phyloP scores from a whole-genome alignment of 2,329 filamentous ascomycete genomes.

The Seiridium cupressi region DNA sequence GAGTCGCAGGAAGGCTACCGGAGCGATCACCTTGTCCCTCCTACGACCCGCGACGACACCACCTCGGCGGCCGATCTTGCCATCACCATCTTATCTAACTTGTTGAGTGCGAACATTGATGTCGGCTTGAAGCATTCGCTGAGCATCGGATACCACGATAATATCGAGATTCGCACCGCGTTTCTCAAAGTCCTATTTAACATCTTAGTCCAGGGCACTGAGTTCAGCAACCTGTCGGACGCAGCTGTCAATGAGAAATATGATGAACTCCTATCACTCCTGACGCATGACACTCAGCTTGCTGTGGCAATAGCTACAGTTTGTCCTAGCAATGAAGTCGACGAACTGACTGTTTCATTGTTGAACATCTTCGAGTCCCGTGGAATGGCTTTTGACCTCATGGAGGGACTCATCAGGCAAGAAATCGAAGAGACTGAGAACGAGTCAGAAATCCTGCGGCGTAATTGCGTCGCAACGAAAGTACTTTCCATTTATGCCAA shows the following conservation, averaged over 20 bases:
- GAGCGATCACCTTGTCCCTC: slow-evolving; percentile 37
- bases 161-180: slow-evolving; percentile 66
- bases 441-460: slow-evolving; percentile 64
- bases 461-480: slow-evolving; percentile 70
- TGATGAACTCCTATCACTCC: slow-evolving; percentile 61
- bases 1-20: slow-evolving; percentile 46
- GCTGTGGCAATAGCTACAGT: slow-evolving; percentile 63
- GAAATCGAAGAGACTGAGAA: slow-evolving; percentile 70
- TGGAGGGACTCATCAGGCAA: slow-evolving; percentile 66
- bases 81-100: slow-evolving; percentile 66
- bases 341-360: slow-evolving; percentile 66
- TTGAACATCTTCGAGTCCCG: slow-evolving; percentile 69
- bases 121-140: slow-evolving; percentile 69
- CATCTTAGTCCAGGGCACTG: slow-evolving; percentile 68
- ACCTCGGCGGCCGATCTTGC: slow-evolving; percentile 59
- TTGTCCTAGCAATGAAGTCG: slow-evolving; percentile 66
- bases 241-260: slow-evolving; percentile 68
- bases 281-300: slow-evolving; percentile 62
- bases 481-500: slow-evolving; percentile 71
- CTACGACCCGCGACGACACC: slow-evolving; percentile 48
- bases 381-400: slow-evolving; percentile 59
- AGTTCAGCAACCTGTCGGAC: slow-evolving; percentile 68
- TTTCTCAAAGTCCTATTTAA: slow-evolving; percentile 71
- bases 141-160: slow-evolving; percentile 69
- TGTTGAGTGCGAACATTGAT: slow-evolving; percentile 69